Base-by-base conservation (phyloP, 2,329 filamentous ascomycete genomes). In the Amauroascus niger region DNA sequence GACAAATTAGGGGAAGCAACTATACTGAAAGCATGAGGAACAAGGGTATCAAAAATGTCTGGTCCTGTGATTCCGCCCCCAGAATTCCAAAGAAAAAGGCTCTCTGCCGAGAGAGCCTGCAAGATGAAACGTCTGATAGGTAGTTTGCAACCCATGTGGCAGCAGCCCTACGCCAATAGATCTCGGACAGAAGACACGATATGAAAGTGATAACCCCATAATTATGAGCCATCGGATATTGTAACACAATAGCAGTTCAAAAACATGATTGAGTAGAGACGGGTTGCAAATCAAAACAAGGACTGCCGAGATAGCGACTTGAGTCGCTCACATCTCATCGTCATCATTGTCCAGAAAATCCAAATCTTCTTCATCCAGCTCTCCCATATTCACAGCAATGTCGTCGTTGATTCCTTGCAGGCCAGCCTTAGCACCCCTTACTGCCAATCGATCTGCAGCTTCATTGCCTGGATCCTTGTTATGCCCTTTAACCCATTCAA, bases 401-500 rank as follows among this genome's bases (percentile, higher is more conserved):
- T n/a, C 26, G 13, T 56, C 54, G 18, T 56, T 49, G 35, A 46
- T 49, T 40, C 39, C 39, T 20, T 35, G 39, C 46, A 53, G 37
- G 7, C 64, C 70, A 52, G 61, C 65, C 35, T 71, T 72, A 16
- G 86, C 83, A 0, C 83, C 86, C 53, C 75, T 73, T 32, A 88
- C 84, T 1, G 90, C 90, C 57, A 96, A 73, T 56, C 69, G 69
- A 73, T 97, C 91, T 1, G 93, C 93, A 11, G 82, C 86, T 43
- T 81, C 76, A 63, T 97, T 97, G 1, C 91, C 90, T 2, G 73
- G 68, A 60, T 88, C 76, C 43, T 76, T 76, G 24, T 77, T 78
- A 66, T 98, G 93, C 0, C 89, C 93, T 70, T 95, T 95, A 45
- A 96, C 82, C 90, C 90, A 97, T 58, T 83, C 78, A 63, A 95